Evolutionary conservation across 495 filamentous ascomycete species (phyloP), one percentile per base, ranked within the genome.

Genomic region (Ascodesmis nigricans): DNA sequence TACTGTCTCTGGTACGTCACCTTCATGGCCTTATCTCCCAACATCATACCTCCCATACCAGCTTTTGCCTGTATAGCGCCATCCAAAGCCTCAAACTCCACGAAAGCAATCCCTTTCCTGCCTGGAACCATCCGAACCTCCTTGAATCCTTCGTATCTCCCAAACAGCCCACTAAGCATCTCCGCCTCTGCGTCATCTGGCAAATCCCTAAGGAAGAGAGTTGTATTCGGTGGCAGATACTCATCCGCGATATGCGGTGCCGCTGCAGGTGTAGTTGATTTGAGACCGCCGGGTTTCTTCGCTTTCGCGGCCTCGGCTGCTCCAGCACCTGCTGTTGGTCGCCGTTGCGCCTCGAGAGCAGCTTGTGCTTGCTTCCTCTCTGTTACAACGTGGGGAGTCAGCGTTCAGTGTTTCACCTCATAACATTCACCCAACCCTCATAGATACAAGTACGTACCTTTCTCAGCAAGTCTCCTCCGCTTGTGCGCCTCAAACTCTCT

Each of bases 141-240:
- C 55, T 72, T 73, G 60, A 95, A 95, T 35, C 87, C 87, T 43
- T 91, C 80, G 59, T 87, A 99, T 22, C 73, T 71, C 24, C 69
- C 69, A 60, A 93, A 99, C 36, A 93, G 69, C 16, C 64, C 66
- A 0, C 69, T 71, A 26, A 97, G 71, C 24, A 59, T 66, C 33
- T 87, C 82, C 51, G 75, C 68, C 55, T 73, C 75, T 45, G 75
- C 78, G 37, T 80, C 76, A 43, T 90, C 80, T 10, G 90, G 84
- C 29, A 99, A 50, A 46, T 92, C 81, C 56, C 83, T 81, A 33
- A 95, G 61, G 63, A 95, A 91, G n/a, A 99, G 65, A 40, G 80
- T 87, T 58, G 90, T 91, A 65, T 95, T 99, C 29, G 90, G 84
- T 2, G 82, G 87, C 0, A 95, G 68, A 52, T 90, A 95, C 57